phyloP scores from a whole-genome alignment of 257 asterid genomes.

The Avicennia marina region DNA sequence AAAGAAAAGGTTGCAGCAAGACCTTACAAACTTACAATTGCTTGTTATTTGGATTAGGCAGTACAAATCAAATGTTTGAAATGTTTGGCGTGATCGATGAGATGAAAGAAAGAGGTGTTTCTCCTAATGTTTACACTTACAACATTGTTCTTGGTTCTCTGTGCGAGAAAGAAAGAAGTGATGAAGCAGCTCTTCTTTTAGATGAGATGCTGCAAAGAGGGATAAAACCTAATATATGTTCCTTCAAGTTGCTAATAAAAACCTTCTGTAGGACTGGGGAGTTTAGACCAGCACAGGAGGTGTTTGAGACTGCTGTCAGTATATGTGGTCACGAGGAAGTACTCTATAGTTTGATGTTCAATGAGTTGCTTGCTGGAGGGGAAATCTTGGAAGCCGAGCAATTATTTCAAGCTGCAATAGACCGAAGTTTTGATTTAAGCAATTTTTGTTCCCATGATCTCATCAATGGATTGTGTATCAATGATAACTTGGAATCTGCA shows the following conservation, averaged over 20 bases:
- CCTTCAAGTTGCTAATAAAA: slow-evolving; percentile 62
- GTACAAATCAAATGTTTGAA: slow-evolving; percentile 71
- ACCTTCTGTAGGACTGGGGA: slow-evolving; percentile 81
- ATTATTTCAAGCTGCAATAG: slow-evolving; percentile 66
- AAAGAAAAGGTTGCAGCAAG: slow-evolving; percentile 75
- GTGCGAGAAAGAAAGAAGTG: slow-evolving; percentile 69
- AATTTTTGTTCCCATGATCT: slow-evolving; percentile 62
- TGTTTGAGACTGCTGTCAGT: slow-evolving; percentile 51
- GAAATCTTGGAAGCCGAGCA: slow-evolving; percentile 67
- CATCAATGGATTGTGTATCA: slow-evolving; percentile 45
- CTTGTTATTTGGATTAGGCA: slow-evolving; percentile 64
- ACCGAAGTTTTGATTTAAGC: slow-evolving; percentile 48
- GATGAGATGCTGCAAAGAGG: slow-evolving; percentile 82
- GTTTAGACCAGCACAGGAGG: slow-evolving; percentile 86
- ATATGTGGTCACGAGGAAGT: slow-evolving; percentile 61
- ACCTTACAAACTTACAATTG: slow-evolving; percentile 73
- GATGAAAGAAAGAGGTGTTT: slow-evolving; percentile 80
- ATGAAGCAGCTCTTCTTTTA: slow-evolving; percentile 70
- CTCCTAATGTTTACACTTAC: slow-evolving; percentile 70
- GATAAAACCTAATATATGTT: slow-evolving; percentile 50
- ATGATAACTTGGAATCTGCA: slow-evolving; percentile 54
- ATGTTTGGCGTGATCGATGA: slow-evolving; percentile 85
- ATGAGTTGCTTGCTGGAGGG: slow-evolving; percentile 74
- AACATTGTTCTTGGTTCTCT: slow-evolving; percentile 62
- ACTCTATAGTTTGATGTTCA: slow-evolving; percentile 61